Conservation (phyloP, 257 asterid genomes). For the Coffea canephora region DNA sequence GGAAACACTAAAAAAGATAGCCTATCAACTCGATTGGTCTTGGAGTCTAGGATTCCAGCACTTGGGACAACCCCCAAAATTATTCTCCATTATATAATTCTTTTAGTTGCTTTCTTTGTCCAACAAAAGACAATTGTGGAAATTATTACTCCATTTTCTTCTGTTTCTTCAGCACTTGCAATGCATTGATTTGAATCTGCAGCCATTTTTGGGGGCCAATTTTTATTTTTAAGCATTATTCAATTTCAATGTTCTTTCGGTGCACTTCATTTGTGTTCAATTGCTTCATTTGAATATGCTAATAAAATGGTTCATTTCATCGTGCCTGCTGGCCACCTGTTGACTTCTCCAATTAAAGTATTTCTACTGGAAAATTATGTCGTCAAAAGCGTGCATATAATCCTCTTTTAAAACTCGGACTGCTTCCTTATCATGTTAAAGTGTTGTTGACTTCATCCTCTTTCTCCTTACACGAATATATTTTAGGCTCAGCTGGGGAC, state of each 20-base stretch:
- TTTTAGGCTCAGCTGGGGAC: too few species aligned
- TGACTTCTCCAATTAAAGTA: neutral
- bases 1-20: constrained; percentile 19
- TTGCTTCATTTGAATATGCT: neutral
- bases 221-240: neutral
- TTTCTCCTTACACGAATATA: too few species aligned
- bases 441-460: too few species aligned
- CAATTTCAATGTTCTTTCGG: constrained; percentile 1
- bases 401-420: too few species aligned
- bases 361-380: neutral
- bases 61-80: constrained; percentile 2
- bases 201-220: neutral
- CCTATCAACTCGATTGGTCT: constrained; percentile 12
- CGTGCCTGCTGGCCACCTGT: neutral
- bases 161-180: constrained; percentile 19
- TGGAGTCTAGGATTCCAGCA: constrained; percentile 24
- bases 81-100: neutral
- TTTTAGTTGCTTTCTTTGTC: constrained; percentile 21
- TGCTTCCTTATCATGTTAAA: too few species aligned
- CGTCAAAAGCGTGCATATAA: neutral
- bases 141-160: constrained; percentile 25
- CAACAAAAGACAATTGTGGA: constrained; percentile 20
- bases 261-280: neutral
- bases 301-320: neutral
- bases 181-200: constrained; percentile 3